Conservation (phyloP, 225 moss, liverwort and hornwort species). For the Polytrichum commune region DNA sequence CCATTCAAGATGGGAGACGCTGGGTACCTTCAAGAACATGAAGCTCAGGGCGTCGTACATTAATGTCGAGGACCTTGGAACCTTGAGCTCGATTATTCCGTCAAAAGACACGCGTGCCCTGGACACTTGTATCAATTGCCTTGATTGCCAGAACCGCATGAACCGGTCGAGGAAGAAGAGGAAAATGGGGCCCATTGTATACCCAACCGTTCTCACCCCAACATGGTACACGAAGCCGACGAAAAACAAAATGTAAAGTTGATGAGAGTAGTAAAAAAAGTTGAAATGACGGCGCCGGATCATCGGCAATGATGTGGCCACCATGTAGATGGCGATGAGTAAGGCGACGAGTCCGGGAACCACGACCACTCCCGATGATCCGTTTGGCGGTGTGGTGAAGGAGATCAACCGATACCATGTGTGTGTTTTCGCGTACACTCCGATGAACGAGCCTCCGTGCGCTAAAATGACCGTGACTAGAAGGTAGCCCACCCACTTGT, state of each 20-base stretch:
- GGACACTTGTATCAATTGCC: constrained; percentile 6
- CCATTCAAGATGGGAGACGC: constrained; percentile 1
- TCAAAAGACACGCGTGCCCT: constrained; percentile 7
- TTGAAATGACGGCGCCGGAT: constrained; percentile 18
- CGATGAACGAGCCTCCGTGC: constrained; percentile 15
- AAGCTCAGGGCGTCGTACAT: constrained; percentile 6
- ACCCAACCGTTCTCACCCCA: constrained; percentile 10
- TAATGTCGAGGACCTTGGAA: constrained; percentile 19
- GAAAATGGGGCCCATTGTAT: constrained; percentile 13
- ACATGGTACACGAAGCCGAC: constrained; percentile 19
- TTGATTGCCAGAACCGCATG: constrained; percentile 22
- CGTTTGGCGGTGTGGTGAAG: constrained; percentile 7
- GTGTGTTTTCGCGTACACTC: constrained; percentile 6
- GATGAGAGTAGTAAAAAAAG: constrained; percentile 22
- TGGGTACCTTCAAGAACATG: not conserved
- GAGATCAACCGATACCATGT: not conserved
- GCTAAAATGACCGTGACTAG: constrained; percentile 10
- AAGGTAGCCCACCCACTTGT: constrained; percentile 17
- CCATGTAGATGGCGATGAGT: constrained; percentile 11
- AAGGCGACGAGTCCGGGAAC: constrained; percentile 19
- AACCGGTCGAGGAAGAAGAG: constrained; percentile 32
- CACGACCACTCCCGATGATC: constrained; percentile 4
- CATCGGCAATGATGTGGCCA: constrained; percentile 13
- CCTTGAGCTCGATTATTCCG: constrained; percentile 24
- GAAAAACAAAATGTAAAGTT: constrained; percentile 29